Evolutionary conservation across 306 rosid species (phyloP), one percentile per base, ranked within the genome.

Genomic region (Geum urbanum): DNA sequence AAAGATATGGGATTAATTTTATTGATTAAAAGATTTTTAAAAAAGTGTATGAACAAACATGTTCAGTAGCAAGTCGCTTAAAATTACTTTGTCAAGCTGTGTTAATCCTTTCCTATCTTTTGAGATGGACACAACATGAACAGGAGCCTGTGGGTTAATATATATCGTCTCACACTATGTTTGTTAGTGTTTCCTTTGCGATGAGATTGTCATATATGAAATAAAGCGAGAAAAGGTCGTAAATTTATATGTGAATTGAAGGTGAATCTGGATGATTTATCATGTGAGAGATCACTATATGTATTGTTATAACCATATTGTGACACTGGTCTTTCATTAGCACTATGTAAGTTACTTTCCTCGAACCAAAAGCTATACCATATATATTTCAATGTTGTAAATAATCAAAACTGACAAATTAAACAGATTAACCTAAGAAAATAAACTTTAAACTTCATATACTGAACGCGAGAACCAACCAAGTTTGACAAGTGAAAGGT

Each of bases 191-290:
- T 86, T 92, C 96, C 88, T 92, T 92, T 55, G 83, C 84, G 79
- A 92, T 92, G 73, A 92, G 86, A 84, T 88, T 88, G 86, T 92
- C 98, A 75, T 88, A 92, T 83, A 96, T 88, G 90, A 53, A 49
- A 46, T 32, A 52, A 71, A 66, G 45, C 57, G n/a, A 24, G 48
- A 24, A 77, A 40, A 12, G 2, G 32, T 27, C 32, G 1, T 27
- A 27, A 27, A 27, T 27, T 27, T 27, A 27, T 27, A 27, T 27
- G 32, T 27, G 32, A 27, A 27, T 2, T 15, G 15, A 69, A 27
- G 19, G 20, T 9, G 14, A 12, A 12, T 13, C 35, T 10, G 41
- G 44, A 49, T 49, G 11, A 46, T 54, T 4, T 9, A 5, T 27
- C 32, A 27, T 27, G 32, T 27, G 32, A 2, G 32, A 27, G 32